phyloP scores from a whole-genome alignment of 2,329 filamentous ascomycete species.

The Mycogone perniciosa region DNA sequence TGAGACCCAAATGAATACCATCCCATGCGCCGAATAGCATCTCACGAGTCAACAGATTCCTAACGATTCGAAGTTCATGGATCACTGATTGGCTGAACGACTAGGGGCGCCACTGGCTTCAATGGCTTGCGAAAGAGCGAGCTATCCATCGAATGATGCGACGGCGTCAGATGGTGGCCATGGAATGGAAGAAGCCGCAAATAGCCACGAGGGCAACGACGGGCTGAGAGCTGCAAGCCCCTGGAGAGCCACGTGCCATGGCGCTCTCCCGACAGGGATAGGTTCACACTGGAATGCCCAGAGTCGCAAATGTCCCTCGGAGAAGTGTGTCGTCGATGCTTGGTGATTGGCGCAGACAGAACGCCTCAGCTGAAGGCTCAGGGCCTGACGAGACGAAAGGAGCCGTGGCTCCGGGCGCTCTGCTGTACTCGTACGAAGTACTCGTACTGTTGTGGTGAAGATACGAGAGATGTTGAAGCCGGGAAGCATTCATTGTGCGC shows the following conservation, averaged over 20 bases:
- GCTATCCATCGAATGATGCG: no score
- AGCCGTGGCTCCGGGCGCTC: constrained; percentile 3
- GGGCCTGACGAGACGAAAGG: constrained; percentile 7
- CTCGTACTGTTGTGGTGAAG: not conserved
- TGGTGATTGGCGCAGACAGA: constrained; percentile 6
- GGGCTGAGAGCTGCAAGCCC: constrained; percentile 4
- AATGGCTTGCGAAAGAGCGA: no score
- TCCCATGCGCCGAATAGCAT: no score
- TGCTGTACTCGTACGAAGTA: not conserved
- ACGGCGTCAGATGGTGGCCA: not conserved
- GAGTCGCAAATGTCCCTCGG: no score
- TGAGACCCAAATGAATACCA: no score
- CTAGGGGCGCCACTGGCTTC: no score
- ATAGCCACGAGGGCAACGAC: not conserved
- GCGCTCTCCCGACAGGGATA: constrained; percentile 8
- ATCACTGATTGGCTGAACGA: no score
- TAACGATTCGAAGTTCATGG: no score
- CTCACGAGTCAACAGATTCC: no score
- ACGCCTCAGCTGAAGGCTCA: constrained; percentile 14
- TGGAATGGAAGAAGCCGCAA: not conserved
- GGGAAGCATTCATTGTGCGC: no score
- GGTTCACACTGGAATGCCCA: not conserved
- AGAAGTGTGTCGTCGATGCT: no score
- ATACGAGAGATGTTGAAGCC: not conserved
- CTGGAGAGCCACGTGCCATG: constrained; percentile 13